Percentiles rank a stretch among this genome's conserved stretches.
phyloP scores from a whole-genome alignment of 257 asterid genomes.

The Solanum gracilifrons region DNA sequence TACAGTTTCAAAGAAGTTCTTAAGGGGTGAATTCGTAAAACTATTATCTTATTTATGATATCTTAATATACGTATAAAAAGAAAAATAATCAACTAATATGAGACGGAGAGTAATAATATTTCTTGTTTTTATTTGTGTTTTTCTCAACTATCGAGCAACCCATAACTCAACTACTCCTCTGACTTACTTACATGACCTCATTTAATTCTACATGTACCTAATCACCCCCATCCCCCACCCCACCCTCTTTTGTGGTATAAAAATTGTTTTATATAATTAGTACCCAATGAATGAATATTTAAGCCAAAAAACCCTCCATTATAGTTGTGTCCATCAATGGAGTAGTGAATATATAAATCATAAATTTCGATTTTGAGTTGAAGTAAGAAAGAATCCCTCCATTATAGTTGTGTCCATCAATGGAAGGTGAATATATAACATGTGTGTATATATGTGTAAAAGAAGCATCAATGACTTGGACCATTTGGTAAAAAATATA shows the following conservation, averaged over 20 bases:
- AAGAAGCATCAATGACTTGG: not conserved
- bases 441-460: not conserved
- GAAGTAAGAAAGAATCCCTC: no score
- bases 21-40: no score
- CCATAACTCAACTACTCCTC: conserved; percentile 43
- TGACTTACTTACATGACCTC: conserved; percentile 33
- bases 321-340: no score
- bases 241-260: no score
- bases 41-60: no score
- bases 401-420: not conserved
- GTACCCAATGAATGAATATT: not conserved
- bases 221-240: not conserved
- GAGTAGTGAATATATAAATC: no score
- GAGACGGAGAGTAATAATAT: not conserved
- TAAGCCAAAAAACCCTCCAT: not conserved
- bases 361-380: no score
- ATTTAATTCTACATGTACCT: not conserved
- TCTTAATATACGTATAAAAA: no score
- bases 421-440: not conserved
- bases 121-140: not conserved
- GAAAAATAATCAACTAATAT: no score
- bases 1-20: no score
- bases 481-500: not conserved
- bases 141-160: conserved; percentile 22
- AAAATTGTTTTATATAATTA: no score